Conservation (phyloP, 805 yeast genomes). For the Metschnikowia amazonensis region DNA sequence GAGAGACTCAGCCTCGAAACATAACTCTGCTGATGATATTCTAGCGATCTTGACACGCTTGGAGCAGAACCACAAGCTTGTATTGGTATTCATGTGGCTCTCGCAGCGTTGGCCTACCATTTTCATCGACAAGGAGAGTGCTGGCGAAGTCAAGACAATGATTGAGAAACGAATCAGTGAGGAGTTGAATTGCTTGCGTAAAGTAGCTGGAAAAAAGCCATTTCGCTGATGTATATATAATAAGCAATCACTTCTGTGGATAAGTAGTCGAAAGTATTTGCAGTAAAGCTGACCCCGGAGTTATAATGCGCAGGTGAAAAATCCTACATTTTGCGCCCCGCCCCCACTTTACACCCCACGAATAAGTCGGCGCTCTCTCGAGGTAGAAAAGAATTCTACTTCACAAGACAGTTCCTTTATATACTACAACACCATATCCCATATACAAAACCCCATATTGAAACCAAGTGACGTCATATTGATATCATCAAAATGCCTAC, state of each 20-base stretch:
- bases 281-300: neutral
- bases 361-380: neutral
- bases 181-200: conserved; percentile 32
- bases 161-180: conserved; percentile 61
- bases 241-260: neutral
- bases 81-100: conserved; percentile 78
- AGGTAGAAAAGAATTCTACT: neutral
- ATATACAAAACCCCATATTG: neutral
- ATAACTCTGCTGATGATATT: conserved; percentile 19
- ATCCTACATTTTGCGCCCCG: conserved; percentile 2
- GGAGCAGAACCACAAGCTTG: conserved; percentile 65
- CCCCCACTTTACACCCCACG: conserved; percentile 8
- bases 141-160: conserved; percentile 61
- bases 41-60: conserved; percentile 29
- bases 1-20: conserved; percentile 18
- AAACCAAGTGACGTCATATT: neutral
- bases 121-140: conserved; percentile 74
- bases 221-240: neutral
- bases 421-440: neutral
- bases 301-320: neutral
- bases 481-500: conserved; percentile 12
- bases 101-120: conserved; percentile 80
- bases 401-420: neutral
- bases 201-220: conserved; percentile 5
- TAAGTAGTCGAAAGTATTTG: neutral